These are phyloP conservation scores for Catunica adiposa DNA, from an alignment of 2,329 filamentous ascomycete genomes.

Conservation along the genomic window DNA sequence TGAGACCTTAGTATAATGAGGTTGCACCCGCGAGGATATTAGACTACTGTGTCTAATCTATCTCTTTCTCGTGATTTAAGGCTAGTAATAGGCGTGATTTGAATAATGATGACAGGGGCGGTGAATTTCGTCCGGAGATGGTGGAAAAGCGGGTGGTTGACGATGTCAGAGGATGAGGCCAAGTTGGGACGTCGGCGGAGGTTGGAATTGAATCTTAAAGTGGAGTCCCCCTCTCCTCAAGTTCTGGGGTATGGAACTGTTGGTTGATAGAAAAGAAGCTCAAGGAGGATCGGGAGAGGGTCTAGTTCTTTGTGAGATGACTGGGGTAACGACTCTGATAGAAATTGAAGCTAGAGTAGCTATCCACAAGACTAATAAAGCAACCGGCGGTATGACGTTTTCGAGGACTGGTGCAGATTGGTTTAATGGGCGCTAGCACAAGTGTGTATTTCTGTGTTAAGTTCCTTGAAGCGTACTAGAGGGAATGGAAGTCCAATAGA, in stretches of 20 bases:
- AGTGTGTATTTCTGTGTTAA: neutral
- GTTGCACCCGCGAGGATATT: neutral
- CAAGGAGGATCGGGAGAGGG: neutral
- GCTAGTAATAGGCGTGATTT: neutral
- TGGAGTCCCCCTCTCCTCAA: neutral
- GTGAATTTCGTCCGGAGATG: neutral
- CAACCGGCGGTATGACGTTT: neutral
- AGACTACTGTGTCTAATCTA: neutral
- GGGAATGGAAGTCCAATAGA: neutral
- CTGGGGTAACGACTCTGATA: neutral
- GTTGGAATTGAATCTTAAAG: neutral
- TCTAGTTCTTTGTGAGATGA: neutral
- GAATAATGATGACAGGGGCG: neutral
- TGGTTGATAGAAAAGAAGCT: neutral
- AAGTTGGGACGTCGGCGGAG: neutral
- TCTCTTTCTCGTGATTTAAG: neutral
- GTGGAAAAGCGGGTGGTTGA: neutral
- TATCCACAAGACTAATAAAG: neutral
- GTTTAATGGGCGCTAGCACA: neutral
- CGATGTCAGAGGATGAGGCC: neutral
- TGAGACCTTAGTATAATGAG: neutral
- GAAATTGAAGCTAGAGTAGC: neutral
- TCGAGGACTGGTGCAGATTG: neutral
- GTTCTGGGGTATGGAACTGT: neutral
- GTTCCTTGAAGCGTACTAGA: neutral